These are phyloP conservation scores for Hondaea fermentalgiana DNA, from an alignment of 108 stramenopile genomes.

Conservation along the genomic window DNA sequence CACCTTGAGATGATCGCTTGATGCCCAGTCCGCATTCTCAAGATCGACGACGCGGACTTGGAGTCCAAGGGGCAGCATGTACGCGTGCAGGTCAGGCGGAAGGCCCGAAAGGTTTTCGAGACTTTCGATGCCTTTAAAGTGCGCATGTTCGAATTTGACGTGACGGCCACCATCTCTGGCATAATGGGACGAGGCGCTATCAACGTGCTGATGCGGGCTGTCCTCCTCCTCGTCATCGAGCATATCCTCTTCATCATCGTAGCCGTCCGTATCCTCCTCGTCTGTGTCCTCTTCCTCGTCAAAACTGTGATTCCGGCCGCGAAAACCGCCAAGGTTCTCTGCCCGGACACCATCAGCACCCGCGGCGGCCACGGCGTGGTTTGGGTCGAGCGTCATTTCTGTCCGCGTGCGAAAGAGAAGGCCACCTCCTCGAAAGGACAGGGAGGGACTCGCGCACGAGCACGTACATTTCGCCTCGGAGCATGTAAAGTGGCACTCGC, in stretches of 20 bases:
- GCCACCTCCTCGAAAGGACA: background rate
- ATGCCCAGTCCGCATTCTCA: background rate
- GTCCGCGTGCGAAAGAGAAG: background rate
- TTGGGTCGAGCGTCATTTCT: background rate
- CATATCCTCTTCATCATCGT: background rate
- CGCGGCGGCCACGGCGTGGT: background rate
- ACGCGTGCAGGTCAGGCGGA: background rate
- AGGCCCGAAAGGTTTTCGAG: background rate
- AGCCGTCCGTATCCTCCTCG: background rate
- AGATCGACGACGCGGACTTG: background rate
- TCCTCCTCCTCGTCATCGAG: background rate
- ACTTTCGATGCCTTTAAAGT: background rate
- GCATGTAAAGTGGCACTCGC: background rate
- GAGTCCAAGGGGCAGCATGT: background rate
- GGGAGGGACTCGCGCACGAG: background rate
- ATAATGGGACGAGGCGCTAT: too few relatives aligned
- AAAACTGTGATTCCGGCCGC: background rate
- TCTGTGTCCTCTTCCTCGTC: conserved; percentile 1
- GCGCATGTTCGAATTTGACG: background rate
- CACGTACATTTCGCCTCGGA: background rate
- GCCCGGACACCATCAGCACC: background rate
- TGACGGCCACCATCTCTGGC: too few relatives aligned
- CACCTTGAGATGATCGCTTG: background rate
- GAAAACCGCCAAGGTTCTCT: background rate
- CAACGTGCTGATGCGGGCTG: too few relatives aligned